Evolutionary conservation across 345 rosid species (phyloP).

Genomic region (Eucalyptus curtisii): DNA sequence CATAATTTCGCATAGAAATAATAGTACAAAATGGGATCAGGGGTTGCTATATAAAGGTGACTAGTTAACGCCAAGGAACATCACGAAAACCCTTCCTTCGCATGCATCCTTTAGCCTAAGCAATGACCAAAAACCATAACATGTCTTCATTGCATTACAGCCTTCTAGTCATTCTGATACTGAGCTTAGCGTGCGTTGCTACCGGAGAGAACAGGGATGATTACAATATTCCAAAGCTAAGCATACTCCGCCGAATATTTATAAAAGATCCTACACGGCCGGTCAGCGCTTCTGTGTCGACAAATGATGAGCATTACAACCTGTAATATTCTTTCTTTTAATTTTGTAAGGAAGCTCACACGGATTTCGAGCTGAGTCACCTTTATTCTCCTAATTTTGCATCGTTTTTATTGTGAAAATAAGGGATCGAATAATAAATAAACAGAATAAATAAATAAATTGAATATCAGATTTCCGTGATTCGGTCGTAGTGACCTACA

Average conservation of each 20-base stretch:
- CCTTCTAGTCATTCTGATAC: background rate
- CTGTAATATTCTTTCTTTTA: too few relatives aligned
- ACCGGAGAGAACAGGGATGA: background rate
- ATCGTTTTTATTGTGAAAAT: too few relatives aligned
- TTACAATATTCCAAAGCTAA: background rate
- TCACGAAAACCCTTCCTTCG: background rate
- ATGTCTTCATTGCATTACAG: background rate
- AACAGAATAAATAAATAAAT: too few relatives aligned
- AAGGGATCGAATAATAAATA: accelerated
- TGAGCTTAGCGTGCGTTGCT: background rate
- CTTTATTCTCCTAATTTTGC: too few relatives aligned
- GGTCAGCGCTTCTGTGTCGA: background rate
- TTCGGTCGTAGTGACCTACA: accelerated
- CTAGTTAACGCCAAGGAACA: background rate
- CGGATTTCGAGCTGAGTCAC: too few relatives aligned
- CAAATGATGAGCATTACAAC: background rate
- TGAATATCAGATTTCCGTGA: accelerated
- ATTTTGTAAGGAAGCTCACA: too few relatives aligned
- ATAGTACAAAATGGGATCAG: background rate
- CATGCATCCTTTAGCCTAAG: background rate
- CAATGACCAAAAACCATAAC: background rate
- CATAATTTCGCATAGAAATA: background rate
- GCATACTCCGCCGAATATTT: background rate
- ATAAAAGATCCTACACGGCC: background rate
- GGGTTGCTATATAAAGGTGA: background rate